phyloP scores from a whole-genome alignment of 139 green algal genomes.

The Diplosphaera chodatii region DNA sequence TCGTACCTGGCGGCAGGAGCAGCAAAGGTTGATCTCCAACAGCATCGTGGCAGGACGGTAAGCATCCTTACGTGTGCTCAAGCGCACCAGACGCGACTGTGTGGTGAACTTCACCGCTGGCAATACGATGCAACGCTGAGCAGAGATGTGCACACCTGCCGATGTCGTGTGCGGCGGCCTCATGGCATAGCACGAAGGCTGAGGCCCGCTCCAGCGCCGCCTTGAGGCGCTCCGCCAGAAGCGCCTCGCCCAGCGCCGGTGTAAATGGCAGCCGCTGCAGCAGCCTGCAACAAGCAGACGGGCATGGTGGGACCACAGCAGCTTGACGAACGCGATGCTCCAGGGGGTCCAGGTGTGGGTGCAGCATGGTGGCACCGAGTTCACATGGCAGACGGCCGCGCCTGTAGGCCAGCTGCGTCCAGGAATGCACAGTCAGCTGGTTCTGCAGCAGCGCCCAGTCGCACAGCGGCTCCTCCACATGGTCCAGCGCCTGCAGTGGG shows the following conservation, averaged over 20 bases:
- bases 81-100: too few relatives aligned
- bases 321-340: too few relatives aligned
- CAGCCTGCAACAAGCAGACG: neutral
- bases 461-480: conserved; percentile 8
- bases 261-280: neutral
- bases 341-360: too few relatives aligned
- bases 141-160: neutral
- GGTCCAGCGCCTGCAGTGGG: conserved; percentile 9
- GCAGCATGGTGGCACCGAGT: too few relatives aligned
- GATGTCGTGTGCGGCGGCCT: neutral
- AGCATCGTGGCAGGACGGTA: too few relatives aligned
- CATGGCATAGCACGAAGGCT: neutral
- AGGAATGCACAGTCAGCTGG: neutral
- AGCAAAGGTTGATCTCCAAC: too few relatives aligned
- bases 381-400: neutral
- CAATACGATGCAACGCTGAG: too few relatives aligned
- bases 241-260: neutral
- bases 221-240: neutral
- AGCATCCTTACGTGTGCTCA: too few relatives aligned
- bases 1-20: neutral
- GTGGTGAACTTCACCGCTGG: too few relatives aligned
- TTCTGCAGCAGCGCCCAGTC: conserved; percentile 12
- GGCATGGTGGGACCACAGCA: neutral
- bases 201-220: neutral
- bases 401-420: conserved; percentile 1